Evolutionary conservation across 2,329 filamentous ascomycete genomes (phyloP).

Genomic region (Pleurostoma richardsiae): DNA sequence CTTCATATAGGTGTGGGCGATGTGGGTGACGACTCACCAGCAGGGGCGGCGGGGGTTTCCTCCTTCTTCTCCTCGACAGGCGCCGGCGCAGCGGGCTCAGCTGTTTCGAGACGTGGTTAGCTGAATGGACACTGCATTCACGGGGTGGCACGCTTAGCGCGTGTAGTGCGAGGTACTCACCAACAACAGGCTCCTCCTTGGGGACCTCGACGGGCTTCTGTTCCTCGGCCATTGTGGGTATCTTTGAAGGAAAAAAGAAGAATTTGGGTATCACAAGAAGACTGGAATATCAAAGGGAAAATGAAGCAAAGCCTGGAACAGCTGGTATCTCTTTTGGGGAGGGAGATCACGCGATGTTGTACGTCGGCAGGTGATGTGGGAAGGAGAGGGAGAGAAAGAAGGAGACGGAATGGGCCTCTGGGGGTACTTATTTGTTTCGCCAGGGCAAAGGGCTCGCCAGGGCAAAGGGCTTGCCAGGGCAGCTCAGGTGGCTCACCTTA

Average conservation of each 20-base stretch:
- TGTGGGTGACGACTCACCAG: constrained; percentile 6
- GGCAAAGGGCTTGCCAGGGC: not conserved
- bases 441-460: not conserved
- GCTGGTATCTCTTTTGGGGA: not conserved
- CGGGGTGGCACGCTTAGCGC: too few species aligned
- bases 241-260: constrained; percentile 5
- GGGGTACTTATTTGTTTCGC: constrained; percentile 7
- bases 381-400: constrained; percentile 1
- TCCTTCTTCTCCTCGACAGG: constrained; percentile 10
- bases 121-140: not conserved
- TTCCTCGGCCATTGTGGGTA: constrained; percentile 65
- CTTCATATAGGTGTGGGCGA: not conserved
- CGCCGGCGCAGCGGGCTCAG: constrained; percentile 24
- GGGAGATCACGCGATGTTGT: not conserved
- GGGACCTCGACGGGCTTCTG: constrained; percentile 64
- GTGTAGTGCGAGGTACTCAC: not conserved
- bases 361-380: not conserved
- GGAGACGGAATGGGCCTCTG: not conserved
- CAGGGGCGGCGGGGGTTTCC: constrained; percentile 7
- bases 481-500: not conserved
- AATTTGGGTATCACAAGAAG: constrained; percentile 46
- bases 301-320: constrained; percentile 1
- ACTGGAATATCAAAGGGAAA: constrained; percentile 11
- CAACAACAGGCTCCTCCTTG: constrained; percentile 38
- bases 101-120: not conserved